Percentiles rank a stretch among this genome's conserved stretches.
phyloP scores from a whole-genome alignment of 768 basidiomycete genomes.

The Tylopilus plumbeoviolaceoides region DNA sequence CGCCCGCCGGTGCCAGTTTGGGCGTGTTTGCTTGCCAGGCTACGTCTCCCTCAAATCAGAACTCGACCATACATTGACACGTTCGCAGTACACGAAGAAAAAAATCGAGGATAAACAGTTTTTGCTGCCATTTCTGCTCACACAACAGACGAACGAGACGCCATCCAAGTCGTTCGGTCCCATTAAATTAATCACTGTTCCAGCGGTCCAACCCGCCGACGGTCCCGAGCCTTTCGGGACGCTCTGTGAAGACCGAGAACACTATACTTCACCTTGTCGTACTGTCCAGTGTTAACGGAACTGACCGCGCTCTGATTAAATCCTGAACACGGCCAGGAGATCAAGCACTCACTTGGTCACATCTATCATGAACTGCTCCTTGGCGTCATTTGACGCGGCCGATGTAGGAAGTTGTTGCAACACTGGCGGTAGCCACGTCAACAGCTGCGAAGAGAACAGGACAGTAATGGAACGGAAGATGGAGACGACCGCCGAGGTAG shows the following conservation, averaged over 20 bases:
- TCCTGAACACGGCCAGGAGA: neutral
- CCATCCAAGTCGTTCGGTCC: neutral
- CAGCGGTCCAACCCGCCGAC: conserved; percentile 38
- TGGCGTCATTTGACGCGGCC: conserved; percentile 58
- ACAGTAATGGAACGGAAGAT: conserved; percentile 69
- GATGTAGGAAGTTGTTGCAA: conserved; percentile 65
- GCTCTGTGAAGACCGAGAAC: conserved; percentile 67
- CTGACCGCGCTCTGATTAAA: conserved; percentile 34
- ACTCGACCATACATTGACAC: no score
- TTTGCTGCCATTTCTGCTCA: conserved; percentile 9
- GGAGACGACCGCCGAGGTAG: conserved; percentile 64
- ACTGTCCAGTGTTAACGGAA: conserved; percentile 58
- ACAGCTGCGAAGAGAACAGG: conserved; percentile 65
- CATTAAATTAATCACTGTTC: conserved; percentile 21
- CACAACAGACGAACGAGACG: neutral
- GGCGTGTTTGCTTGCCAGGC: conserved; percentile 20
- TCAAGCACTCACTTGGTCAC: conserved; percentile 60
- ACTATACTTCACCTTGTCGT: conserved; percentile 80
- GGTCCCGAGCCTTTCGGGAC: conserved; percentile 69
- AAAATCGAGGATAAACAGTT: conserved; percentile 12
- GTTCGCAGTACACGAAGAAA: no score
- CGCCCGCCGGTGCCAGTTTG: conserved; percentile 14
- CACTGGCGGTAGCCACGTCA: conserved; percentile 68
- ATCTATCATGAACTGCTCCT: conserved; percentile 68
- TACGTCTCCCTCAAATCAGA: no score